Conservation (phyloP, 2,329 filamentous ascomycete genomes). For the Sporothrix sp. region DNA sequence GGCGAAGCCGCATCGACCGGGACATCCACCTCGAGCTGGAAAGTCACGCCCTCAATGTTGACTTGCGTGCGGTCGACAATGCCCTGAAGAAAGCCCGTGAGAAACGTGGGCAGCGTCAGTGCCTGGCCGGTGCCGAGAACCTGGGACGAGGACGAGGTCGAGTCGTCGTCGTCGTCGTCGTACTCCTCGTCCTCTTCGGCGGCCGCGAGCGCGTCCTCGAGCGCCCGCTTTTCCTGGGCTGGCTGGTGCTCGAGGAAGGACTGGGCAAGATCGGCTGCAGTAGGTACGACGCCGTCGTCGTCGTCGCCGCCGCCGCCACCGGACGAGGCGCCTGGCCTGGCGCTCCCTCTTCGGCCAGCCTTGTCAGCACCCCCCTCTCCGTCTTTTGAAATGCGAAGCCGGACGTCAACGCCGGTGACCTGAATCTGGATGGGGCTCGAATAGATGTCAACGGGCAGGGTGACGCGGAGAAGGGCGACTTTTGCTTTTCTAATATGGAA, state of each 20-base stretch:
- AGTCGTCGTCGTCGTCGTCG: constrained; percentile 28
- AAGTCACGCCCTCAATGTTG: constrained; percentile 52
- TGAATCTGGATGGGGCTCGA: constrained; percentile 74
- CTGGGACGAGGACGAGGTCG: constrained; percentile 22
- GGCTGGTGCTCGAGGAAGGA: constrained; percentile 70
- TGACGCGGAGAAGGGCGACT: constrained; percentile 67
- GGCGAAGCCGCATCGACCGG: constrained; percentile 33
- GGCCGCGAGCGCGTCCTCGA: constrained; percentile 60
- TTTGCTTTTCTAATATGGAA: constrained; percentile 65
- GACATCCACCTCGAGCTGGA: constrained; percentile 55
- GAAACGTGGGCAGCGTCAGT: constrained; percentile 58
- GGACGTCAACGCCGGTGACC: constrained; percentile 69
- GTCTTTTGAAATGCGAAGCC: constrained; percentile 39
- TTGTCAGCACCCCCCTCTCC: not conserved
- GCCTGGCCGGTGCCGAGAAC: constrained; percentile 58
- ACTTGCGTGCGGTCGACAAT: constrained; percentile 63
- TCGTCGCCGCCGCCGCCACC: too few species aligned
- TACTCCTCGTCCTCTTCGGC: constrained; percentile 25
- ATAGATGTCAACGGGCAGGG: constrained; percentile 80
- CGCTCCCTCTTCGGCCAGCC: not conserved
- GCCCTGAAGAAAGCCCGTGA: constrained; percentile 63
- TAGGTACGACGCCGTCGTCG: constrained; percentile 43
- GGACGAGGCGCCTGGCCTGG: constrained; percentile 25
- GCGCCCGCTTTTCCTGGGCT: constrained; percentile 51
- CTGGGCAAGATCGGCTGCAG: constrained; percentile 62